Evolutionary conservation across 371 early-diverging fungal species (phyloP).

Genomic region (Apophysomyces trapeziformis): DNA sequence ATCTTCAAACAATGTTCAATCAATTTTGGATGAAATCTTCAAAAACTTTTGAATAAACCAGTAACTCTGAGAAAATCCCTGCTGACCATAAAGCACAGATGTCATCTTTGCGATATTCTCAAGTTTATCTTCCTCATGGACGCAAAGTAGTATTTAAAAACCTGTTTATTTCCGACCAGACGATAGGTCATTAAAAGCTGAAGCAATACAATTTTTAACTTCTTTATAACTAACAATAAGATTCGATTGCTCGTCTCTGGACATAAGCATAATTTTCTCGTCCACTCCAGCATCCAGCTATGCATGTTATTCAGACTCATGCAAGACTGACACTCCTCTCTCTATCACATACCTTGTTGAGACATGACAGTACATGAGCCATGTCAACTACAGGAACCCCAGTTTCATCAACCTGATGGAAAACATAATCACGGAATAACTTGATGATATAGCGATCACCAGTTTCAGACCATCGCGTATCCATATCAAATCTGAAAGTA

Average conservation of each 20-base stretch:
- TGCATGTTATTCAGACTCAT: neutral
- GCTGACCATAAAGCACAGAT: too few relatives aligned
- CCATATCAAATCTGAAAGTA: constrained; percentile 72
- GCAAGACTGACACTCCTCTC: neutral
- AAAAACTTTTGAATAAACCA: too few relatives aligned
- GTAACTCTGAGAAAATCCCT: too few relatives aligned
- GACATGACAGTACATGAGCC: constrained; percentile 89
- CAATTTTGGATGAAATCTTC: too few relatives aligned
- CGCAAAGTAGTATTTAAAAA: too few relatives aligned
- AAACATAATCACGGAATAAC: constrained; percentile 95
- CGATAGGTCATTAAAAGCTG: constrained; percentile 78
- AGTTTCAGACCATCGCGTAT: constrained; percentile 95
- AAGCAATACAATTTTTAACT: constrained; percentile 85
- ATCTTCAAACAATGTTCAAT: too few relatives aligned
- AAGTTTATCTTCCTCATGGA: too few relatives aligned
- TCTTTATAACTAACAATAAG: constrained; percentile 92
- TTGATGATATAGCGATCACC: constrained; percentile 95
- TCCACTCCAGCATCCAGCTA: constrained; percentile 93
- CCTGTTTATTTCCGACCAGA: constrained; percentile 27
- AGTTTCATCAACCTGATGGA: constrained; percentile 92
- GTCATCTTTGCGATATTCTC: too few relatives aligned
- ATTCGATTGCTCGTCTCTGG: constrained; percentile 93
- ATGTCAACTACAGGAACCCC: constrained; percentile 89
- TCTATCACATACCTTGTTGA: constrained; percentile 83
- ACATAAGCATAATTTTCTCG: constrained; percentile 90